Percentiles rank a stretch among this genome's conserved stretches.
Evolutionary conservation across 179 eudicot species (phyloP).

Genomic region (Silene noctiflora): DNA sequence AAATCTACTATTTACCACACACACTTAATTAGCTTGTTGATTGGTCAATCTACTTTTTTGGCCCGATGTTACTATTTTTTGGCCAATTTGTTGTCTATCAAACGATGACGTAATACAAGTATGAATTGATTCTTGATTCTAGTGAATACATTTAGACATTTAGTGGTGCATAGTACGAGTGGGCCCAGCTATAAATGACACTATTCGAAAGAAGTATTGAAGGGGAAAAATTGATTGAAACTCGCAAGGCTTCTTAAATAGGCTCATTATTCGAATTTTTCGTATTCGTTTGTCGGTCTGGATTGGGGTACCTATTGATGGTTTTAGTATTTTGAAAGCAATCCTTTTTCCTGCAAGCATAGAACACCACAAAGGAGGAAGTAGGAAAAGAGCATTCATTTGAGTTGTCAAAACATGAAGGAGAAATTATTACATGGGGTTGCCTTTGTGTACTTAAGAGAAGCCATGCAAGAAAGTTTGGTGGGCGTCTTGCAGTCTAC

Average conservation of each 20-base stretch:
- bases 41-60: too few relatives aligned
- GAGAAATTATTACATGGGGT: background rate
- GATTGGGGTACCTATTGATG: background rate
- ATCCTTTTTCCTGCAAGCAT: background rate
- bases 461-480: background rate
- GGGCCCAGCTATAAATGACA: background rate
- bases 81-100: too few relatives aligned
- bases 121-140: background rate
- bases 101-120: too few relatives aligned
- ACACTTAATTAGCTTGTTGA: too few relatives aligned
- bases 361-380: too few relatives aligned
- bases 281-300: background rate
- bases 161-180: background rate
- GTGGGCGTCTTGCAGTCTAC: background rate
- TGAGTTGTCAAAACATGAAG: background rate
- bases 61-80: too few relatives aligned
- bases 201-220: background rate
- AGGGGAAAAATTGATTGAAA: background rate
- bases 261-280: background rate
- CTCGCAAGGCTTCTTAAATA: background rate
- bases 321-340: background rate
- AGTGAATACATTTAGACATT: background rate
- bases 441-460: background rate
- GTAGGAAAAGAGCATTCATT: background rate
- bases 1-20: too few relatives aligned